Conservation (phyloP, 2,329 filamentous ascomycete species). For the Talaromyces sp. region DNA sequence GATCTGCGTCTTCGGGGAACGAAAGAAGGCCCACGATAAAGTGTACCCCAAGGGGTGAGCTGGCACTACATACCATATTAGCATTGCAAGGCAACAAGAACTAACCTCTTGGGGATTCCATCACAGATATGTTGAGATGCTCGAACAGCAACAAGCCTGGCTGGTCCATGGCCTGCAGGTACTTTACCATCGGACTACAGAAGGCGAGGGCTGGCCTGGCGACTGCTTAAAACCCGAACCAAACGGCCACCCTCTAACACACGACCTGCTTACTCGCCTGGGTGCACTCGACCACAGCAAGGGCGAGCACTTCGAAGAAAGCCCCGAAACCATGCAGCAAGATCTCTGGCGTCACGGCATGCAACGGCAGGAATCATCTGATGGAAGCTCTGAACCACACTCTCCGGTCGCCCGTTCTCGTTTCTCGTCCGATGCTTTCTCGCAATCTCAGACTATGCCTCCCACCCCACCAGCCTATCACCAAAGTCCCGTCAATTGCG, state of each 20-base stretch:
- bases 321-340: conserved; percentile 58
- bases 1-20: conserved; percentile 66
- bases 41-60: conserved; percentile 69
- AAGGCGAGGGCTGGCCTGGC: conserved; percentile 60
- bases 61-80: neutral
- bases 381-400: conserved; percentile 61
- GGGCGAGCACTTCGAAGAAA: conserved; percentile 62
- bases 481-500: conserved; percentile 34
- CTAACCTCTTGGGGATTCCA: conserved; percentile 7
- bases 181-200: conserved; percentile 57
- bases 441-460: conserved; percentile 34
- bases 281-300: conserved; percentile 58
- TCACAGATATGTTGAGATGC: conserved; percentile 66
- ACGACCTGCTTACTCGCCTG: conserved; percentile 64
- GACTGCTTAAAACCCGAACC: conserved; percentile 53
- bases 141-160: conserved; percentile 66
- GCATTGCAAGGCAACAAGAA: neutral
- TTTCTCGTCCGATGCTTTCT: conserved; percentile 34
- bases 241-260: conserved; percentile 62
- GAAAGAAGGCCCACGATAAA: conserved; percentile 68
- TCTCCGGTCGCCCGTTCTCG: conserved; percentile 39
- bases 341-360: conserved; percentile 56
- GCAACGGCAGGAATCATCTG: conserved; percentile 58
- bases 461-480: conserved; percentile 44
- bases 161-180: conserved; percentile 64